Evolutionary conservation across 2,329 filamentous ascomycete species (phyloP).

Genomic region (Paraphoma sp.): DNA sequence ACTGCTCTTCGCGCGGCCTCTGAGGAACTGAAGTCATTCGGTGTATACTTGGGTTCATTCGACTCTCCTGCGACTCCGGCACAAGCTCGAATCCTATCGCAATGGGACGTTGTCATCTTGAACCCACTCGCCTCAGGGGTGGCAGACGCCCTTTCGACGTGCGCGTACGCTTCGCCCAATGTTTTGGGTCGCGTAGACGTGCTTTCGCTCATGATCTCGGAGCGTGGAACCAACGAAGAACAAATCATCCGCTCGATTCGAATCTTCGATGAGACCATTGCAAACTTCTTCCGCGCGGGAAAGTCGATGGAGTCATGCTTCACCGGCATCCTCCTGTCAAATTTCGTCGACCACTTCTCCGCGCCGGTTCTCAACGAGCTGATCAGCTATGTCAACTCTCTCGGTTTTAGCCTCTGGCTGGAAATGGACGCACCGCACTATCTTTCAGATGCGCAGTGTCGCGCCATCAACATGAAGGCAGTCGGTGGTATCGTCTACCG

Average conservation of each 20-base stretch:
- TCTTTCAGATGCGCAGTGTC: slow-evolving; percentile 40
- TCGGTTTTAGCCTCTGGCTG: slow-evolving; percentile 52
- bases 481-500: slow-evolving; percentile 50
- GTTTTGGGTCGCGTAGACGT: slow-evolving; percentile 6
- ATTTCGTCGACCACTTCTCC: slow-evolving; percentile 25
- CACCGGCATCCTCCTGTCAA: slow-evolving; percentile 48
- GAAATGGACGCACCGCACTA: slow-evolving; percentile 52
- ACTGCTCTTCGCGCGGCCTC: background rate
- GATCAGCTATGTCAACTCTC: slow-evolving; percentile 38
- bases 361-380: slow-evolving; percentile 38
- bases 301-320: slow-evolving; percentile 35
- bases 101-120: slow-evolving; percentile 30
- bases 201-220: background rate
- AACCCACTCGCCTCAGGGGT: slow-evolving; percentile 26
- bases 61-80: slow-evolving; percentile 17
- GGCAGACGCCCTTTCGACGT: slow-evolving; percentile 25
- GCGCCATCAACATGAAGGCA: slow-evolving; percentile 41
- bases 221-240: background rate
- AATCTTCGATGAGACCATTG: slow-evolving; percentile 1
- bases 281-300: background rate
- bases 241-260: background rate
- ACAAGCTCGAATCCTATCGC: slow-evolving; percentile 19
- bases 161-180: slow-evolving; percentile 21
- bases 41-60: slow-evolving; percentile 28
- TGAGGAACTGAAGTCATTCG: slow-evolving; percentile 1